phyloP scores from a whole-genome alignment of 2,329 filamentous ascomycete species.

The Pseudogymnoascus sp. region DNA sequence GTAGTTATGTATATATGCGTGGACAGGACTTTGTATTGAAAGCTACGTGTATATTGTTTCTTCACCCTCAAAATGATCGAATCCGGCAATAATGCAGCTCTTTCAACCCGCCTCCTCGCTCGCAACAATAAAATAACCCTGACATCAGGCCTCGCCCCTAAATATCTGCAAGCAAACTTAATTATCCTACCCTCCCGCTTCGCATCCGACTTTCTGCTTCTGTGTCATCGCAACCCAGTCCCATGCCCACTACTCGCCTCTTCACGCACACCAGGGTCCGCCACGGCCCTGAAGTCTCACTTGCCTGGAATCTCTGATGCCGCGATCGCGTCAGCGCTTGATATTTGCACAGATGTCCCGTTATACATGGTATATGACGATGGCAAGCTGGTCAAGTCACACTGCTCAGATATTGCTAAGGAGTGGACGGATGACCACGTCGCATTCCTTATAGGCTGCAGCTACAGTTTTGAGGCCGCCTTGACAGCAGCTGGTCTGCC shows the following conservation, averaged over 20 bases:
- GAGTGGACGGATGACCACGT: conserved; percentile 54
- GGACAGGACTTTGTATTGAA: background rate
- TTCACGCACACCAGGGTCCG: conserved; percentile 38
- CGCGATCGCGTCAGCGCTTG: conserved; percentile 37
- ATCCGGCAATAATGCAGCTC: background rate
- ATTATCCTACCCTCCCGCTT: conserved; percentile 51
- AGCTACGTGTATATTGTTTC: background rate
- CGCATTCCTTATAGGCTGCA: conserved; percentile 57
- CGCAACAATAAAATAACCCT: conserved; percentile 17
- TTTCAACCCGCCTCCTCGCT: conserved; percentile 15
- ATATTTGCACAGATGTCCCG: conserved; percentile 52
- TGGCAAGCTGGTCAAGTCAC: conserved; percentile 34
- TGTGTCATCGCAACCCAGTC: conserved; percentile 56
- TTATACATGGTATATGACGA: conserved; percentile 52
- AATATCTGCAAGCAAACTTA: conserved; percentile 55
- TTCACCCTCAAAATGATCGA: background rate
- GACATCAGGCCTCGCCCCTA: conserved; percentile 49
- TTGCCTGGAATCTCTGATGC: conserved; percentile 26
- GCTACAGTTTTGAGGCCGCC: conserved; percentile 55
- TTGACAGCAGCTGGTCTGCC: conserved; percentile 43
- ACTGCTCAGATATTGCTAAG: conserved; percentile 37
- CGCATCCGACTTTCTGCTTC: conserved; percentile 49
- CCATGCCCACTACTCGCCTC: conserved; percentile 54
- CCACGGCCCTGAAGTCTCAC: conserved; percentile 33
- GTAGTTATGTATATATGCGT: conserved; percentile 5